Conservation (phyloP, 2,329 filamentous ascomycete genomes). For the Xylaria sp. region DNA sequence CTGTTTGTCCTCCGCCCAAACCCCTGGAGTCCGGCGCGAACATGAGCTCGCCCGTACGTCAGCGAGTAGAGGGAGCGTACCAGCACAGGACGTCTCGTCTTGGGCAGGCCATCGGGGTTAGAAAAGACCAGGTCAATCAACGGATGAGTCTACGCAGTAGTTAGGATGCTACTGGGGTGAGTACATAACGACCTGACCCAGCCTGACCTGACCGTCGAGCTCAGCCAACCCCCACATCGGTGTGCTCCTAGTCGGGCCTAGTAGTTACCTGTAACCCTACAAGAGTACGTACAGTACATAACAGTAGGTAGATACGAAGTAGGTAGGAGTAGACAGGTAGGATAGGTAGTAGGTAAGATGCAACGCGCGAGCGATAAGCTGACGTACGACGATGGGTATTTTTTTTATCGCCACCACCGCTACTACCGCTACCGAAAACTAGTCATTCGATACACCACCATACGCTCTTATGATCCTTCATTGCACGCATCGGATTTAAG, state of each 20-base stretch:
- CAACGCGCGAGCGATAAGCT: slow-evolving; percentile 13
- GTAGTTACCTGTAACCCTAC: no score
- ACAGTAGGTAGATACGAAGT: no score
- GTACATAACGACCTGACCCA: neutral
- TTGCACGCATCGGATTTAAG: no score
- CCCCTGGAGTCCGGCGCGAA: neutral
- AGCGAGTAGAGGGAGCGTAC: neutral
- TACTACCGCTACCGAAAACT: neutral
- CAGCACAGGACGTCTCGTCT: neutral
- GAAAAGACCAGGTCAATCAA: neutral
- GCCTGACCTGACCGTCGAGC: slow-evolving; percentile 6
- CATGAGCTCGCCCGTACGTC: neutral
- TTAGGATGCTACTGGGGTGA: no score
- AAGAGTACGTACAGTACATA: no score
- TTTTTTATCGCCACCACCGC: slow-evolving; percentile 25
- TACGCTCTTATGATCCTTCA: neutral
- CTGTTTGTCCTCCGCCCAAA: neutral
- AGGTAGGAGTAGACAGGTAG: no score
- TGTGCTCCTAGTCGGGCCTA: slow-evolving; percentile 11
- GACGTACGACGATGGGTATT: slow-evolving; percentile 17
- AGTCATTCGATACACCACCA: neutral
- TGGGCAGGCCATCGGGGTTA: neutral
- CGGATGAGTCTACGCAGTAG: neutral
- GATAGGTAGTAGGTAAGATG: no score
- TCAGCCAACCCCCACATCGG: slow-evolving; percentile 20